A percentile compares a stretch with the other conserved stretches of the same genome.
phyloP scores from a whole-genome alignment of 1,284 basidiomycete genomes.

The Apiotrichum domesticum region DNA sequence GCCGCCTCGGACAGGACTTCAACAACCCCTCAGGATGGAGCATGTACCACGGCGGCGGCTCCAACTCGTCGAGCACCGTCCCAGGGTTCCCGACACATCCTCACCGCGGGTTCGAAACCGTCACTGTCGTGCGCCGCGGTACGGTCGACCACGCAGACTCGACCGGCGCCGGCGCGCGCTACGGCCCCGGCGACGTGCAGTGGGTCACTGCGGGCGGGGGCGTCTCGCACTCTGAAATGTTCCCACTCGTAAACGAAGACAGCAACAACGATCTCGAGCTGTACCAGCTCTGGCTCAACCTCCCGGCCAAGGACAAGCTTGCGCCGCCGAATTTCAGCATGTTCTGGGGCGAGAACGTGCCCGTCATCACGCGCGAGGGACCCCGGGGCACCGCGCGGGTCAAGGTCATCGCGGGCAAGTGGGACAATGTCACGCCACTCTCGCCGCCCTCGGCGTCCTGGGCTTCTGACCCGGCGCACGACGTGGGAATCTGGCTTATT shows the following conservation, averaged over 20 bases:
- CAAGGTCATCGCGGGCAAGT: conserved; percentile 11
- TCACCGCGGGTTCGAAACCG: conserved; percentile 1
- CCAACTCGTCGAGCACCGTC: no score
- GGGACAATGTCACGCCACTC: neutral
- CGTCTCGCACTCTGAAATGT: conserved; percentile 17
- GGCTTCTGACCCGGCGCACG: conserved; percentile 2
- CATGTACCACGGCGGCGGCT: conserved; percentile 14
- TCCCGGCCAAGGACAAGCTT: conserved; percentile 8
- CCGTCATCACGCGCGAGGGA: neutral
- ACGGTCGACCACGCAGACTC: conserved; percentile 15
- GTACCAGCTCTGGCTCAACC: conserved; percentile 21
- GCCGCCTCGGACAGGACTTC: conserved; percentile 11
- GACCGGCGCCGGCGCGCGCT: conserved; percentile 12
- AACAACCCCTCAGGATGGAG: conserved; percentile 9
- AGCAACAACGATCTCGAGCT: conserved; percentile 9
- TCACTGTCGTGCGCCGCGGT: neutral
- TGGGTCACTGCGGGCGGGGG: conserved; percentile 18
- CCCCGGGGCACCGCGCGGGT: neutral
- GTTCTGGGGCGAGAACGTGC: conserved; percentile 16
- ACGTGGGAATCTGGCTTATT: conserved; percentile 15
- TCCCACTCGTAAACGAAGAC: conserved; percentile 10
- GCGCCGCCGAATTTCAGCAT: conserved; percentile 14
- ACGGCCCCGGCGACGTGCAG: conserved; percentile 17
- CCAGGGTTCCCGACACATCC: conserved; percentile 18
- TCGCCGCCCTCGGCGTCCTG: conserved; percentile 4